Base-by-base conservation (phyloP, 768 basidiomycete species). In the Crucibulum laeve region DNA sequence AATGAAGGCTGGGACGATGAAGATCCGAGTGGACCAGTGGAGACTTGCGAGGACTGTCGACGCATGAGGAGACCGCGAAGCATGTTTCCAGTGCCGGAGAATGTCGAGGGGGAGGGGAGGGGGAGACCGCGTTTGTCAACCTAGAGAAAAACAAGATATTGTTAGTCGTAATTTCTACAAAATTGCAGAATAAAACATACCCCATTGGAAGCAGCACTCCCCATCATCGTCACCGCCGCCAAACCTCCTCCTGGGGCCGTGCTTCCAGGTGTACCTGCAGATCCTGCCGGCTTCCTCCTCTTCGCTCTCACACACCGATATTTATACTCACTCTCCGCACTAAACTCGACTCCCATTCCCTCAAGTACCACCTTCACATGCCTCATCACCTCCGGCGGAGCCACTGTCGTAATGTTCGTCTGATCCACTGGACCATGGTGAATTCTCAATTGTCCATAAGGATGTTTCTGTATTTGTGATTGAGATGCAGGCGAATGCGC, bases 391-490 rank as follows among this genome's bases (percentile, higher is more conserved):
- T 90, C 87, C 1, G 84, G 80, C 25, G 95, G 93, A 6, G 82
- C 70, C 17, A 80, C 76, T 3, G 83, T 90, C 25, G 95, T 96
- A 53, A 97, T 78, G 41, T 83, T 93, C 21, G 82, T 81, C 60
- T 87, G 86, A 60, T 97, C 96, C 23, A 98, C 87, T 2, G 94
- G 84, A 48, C 94, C 95, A 53, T 90, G 87, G 58, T 98, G 95
- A 32, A 88, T 79, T 8, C 92, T 80, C 30, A 97, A 63, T 40
- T 73, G 76, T 50, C 59, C 62, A 54, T 49, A 56, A 4, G 59
- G 58, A 22, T 56, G 41, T 28, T 50, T 43, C 38, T 48, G 36
- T 69, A 70, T 19, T 64, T 36, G 17, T 58, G 54, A 4, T 62
- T 50, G 30, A 65, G 57, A 49, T 60, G 53, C 34, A 50, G 55